phyloP scores from a whole-genome alignment of 495 filamentous ascomycete genomes.

The Penicillium pancosmium region DNA sequence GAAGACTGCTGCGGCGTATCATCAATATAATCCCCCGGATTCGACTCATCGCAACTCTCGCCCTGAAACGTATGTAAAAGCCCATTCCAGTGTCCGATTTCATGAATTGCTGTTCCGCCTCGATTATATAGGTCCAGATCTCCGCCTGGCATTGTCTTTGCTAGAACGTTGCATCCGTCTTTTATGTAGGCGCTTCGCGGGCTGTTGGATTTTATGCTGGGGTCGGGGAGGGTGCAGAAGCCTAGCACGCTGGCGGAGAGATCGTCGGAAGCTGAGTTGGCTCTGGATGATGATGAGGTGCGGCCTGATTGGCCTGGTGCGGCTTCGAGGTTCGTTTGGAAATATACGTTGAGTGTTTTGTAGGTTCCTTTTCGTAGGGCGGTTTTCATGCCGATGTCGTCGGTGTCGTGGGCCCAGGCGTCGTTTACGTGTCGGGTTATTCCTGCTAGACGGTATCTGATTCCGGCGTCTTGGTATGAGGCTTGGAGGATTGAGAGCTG shows the following conservation, averaged over 20 bases:
- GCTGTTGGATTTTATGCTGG: slow-evolving; percentile 37
- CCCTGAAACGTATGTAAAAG: slow-evolving; percentile 60
- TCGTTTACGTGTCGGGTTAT: slow-evolving; percentile 75
- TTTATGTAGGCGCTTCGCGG: slow-evolving; percentile 42
- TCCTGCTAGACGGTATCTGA: slow-evolving; percentile 62
- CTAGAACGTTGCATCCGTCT: slow-evolving; percentile 58
- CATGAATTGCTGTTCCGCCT: slow-evolving; percentile 56
- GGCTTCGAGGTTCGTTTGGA: slow-evolving; percentile 50
- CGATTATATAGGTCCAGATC: slow-evolving; percentile 46
- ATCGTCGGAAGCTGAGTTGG: background rate
- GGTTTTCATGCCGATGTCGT: slow-evolving; percentile 65
- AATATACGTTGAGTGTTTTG: slow-evolving; percentile 53
- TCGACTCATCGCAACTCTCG: slow-evolving; percentile 41
- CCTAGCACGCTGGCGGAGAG: slow-evolving; percentile 45
- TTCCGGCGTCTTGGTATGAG: slow-evolving; percentile 45
- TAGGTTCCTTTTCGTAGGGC: slow-evolving; percentile 59
- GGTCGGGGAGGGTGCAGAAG: slow-evolving; percentile 52
- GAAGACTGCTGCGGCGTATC: slow-evolving; percentile 56
- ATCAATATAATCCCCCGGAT: slow-evolving; percentile 52
- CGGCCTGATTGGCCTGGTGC: slow-evolving; percentile 27
- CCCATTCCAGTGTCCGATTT: slow-evolving; percentile 64
- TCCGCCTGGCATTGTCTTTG: slow-evolving; percentile 52
- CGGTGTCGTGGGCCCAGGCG: slow-evolving; percentile 63
- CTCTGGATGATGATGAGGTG: background rate
- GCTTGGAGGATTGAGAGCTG: slow-evolving; percentile 47